Conservation (phyloP, 75 land plant genomes). For the Chamaecyparis obtusa region DNA sequence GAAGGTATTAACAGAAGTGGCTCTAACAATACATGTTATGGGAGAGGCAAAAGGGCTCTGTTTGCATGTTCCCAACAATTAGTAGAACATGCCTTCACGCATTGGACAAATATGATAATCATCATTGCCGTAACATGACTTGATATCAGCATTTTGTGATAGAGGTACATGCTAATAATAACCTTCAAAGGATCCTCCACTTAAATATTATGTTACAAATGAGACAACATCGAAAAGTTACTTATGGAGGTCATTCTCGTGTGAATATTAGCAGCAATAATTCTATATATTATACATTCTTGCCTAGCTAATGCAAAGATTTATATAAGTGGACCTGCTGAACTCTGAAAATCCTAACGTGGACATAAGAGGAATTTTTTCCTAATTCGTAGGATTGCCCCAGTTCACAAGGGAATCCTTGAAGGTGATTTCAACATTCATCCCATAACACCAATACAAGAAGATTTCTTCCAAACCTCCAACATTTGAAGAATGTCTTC, state of each 20-base stretch:
- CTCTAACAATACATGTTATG: not conserved
- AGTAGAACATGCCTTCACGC: no score
- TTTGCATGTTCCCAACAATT: not conserved
- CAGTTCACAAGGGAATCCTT: not conserved
- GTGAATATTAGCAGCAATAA: constrained; percentile 7
- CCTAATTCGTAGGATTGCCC: constrained; percentile 3
- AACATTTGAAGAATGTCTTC: not conserved
- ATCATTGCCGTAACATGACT: not conserved
- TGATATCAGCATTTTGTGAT: not conserved
- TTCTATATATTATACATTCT: constrained; percentile 9
- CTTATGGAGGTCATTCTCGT: constrained; percentile 1
- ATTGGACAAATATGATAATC: not conserved
- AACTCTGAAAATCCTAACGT: not conserved
- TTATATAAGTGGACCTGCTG: not conserved
- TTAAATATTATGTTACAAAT: constrained; percentile 2
- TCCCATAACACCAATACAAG: not conserved
- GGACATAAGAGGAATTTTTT: not conserved
- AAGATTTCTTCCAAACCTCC: constrained; percentile 10
- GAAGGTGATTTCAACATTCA: not conserved
- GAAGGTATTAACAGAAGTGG: not conserved
- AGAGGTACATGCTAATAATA: not conserved
- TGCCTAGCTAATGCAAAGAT: constrained; percentile 7
- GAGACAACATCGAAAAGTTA: constrained; percentile 1
- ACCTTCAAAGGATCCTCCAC: not conserved
- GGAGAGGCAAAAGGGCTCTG: not conserved